Base-by-base conservation (phyloP, 768 basidiomycete species). In the Boletus eberwhitei region DNA sequence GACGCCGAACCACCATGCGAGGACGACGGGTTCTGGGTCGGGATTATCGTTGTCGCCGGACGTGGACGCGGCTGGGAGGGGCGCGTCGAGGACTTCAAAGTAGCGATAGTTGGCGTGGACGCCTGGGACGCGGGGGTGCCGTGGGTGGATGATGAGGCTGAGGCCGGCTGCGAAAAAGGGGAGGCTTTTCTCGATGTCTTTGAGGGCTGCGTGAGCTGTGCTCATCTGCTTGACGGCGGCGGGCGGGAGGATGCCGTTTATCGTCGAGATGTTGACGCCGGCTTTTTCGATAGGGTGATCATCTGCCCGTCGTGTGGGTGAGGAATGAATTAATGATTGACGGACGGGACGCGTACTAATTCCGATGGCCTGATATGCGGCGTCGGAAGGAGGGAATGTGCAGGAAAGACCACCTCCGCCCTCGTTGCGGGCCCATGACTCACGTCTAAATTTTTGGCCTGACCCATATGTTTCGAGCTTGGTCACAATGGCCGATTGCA, bases 41-140 rank as follows among this genome's bases (percentile, higher is more conserved):
- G 34, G 11, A 4, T 37, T 12, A 26, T 35, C 40, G 8, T 31
- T 29, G 13, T 22, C 29, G 13, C 19, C 24, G 31, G 34, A 8
- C 4, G 47, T 36, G 47, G 22, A 24, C 22, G 22, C 5, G 13
- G 19, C 9, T 8, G 35, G 32, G 11, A 45, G 54, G 1, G 47
- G 54, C 1, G 21, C 36, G 26, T 67, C 53, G 37, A 65, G 56
- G 24, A 65, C 55, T 41, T 67, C 60, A 38, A 65, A 59, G 53
- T 69, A 70, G 32, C 64, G 62, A 44, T 66, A 62, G 54, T 69
- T 69, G 48, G 64, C 48, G 32, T 68, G 67, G 1, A 59, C 50
- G 26, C 54, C 44, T 6, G 62, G 59, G 29, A 62, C 40, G 22
- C 57, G 61, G 3, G 65, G 66, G 22, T 66, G 62, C 6, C 56